Conservation (phyloP, 139 green algal species). For the Chara braunii region DNA sequence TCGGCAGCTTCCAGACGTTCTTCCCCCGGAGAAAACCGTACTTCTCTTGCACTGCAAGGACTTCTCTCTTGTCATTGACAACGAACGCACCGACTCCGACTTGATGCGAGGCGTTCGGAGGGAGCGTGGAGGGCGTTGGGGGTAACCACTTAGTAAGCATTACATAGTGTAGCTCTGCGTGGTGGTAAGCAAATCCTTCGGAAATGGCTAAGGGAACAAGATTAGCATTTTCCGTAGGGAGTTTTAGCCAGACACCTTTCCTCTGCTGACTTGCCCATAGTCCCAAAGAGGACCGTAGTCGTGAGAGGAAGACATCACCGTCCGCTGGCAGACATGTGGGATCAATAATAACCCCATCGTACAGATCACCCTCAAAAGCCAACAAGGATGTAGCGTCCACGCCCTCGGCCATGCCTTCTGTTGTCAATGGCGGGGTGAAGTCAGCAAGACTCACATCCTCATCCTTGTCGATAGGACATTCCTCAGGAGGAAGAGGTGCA, state of each 20-base stretch:
- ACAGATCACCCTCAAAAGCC: no score
- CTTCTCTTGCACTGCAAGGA: slow-evolving; percentile 47
- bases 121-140: slow-evolving; percentile 31
- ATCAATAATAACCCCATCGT: slow-evolving; percentile 25
- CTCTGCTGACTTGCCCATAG: slow-evolving; percentile 13
- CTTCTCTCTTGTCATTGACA: slow-evolving; percentile 19
- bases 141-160: slow-evolving; percentile 50
- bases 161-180: slow-evolving; percentile 43
- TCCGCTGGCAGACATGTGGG: not conserved
- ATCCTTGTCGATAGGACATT: no score
- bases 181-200: slow-evolving; percentile 48
- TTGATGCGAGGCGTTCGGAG: slow-evolving; percentile 45
- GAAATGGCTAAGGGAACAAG: slow-evolving; percentile 21
- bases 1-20: slow-evolving; percentile 50
- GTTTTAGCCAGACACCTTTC: slow-evolving; percentile 21
- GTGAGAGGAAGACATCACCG: not conserved
- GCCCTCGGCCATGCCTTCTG: no score
- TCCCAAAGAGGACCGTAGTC: not conserved
- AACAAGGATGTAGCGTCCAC: no score
- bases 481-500: no score
- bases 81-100: slow-evolving; percentile 49
- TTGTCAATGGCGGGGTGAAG: no score
- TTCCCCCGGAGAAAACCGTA: slow-evolving; percentile 33
- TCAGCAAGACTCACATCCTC: no score
- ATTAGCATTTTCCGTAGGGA: slow-evolving; percentile 3